Evolutionary conservation across 2,329 filamentous ascomycete genomes (phyloP).

Genomic region (Phyllosticta citriasiana): DNA sequence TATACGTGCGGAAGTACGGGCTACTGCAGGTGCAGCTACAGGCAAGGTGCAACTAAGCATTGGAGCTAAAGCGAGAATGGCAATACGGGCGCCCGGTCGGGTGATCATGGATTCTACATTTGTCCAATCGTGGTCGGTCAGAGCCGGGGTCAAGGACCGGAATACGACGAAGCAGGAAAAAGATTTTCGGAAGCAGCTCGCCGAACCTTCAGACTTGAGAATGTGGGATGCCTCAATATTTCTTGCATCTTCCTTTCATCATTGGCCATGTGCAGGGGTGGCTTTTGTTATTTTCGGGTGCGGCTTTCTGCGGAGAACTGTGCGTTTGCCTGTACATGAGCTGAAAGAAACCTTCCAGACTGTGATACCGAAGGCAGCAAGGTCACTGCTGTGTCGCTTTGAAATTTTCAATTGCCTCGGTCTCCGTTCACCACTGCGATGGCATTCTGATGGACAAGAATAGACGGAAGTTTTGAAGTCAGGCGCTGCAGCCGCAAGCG

Average conservation of each 20-base stretch:
- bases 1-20: background rate
- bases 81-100: background rate
- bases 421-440: background rate
- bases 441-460: background rate
- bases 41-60: background rate
- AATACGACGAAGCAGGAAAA: background rate
- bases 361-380: background rate
- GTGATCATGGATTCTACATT: background rate
- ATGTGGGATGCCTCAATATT: background rate
- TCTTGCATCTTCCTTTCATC: background rate
- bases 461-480: background rate
- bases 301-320: background rate
- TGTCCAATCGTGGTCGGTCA: background rate
- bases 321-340: background rate
- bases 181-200: background rate
- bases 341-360: background rate
- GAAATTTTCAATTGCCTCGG: background rate
- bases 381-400: background rate
- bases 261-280: background rate
- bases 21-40: background rate
- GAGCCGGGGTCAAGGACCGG: background rate
- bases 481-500: background rate
- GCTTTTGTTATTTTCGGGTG: background rate
- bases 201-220: background rate
- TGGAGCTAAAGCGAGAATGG: background rate